Base-by-base conservation (phyloP, 768 basidiomycete genomes). In the Mycena epipterygia region DNA sequence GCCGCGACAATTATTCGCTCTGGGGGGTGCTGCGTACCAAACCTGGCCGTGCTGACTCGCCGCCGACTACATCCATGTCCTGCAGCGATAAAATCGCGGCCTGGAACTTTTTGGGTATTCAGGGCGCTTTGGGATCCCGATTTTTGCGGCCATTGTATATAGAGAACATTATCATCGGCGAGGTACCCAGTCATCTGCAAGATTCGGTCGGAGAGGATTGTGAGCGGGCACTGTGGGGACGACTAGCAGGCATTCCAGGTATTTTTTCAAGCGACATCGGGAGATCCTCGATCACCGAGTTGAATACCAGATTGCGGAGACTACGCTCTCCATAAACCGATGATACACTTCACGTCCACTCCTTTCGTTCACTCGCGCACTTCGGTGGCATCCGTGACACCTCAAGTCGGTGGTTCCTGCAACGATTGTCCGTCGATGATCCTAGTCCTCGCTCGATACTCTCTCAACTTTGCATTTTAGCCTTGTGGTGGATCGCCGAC, bases 81-180 rank as follows among this genome's bases (percentile, higher is more conserved):
- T 99, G 97, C 81, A 95, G 93, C 73, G 97, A 99, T 79, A 99
- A 99, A 81, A 92, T 99, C 46, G 95, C 95, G 0, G 82, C 88
- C 6, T 99, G 96, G 96, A 90, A 86, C 63, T 88, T 92, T 0
- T 83, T 95, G 5, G 97, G 97, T 0, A 84, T 97, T 29, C 95
- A 97, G 76, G 97, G 97, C 4, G 92, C 94, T 2, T 82, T 98
- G 55, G 88, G 88, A 3, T 86, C 90, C 7, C 81, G 68, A 19
- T 83, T 88, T 70, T 81, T 90, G 44, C 75, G 73, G 4, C 93
- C 94, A 0, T 64, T 97, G 9, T 95, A 95, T 76, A 80, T 97
- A 25, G 79, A 82, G 48, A 76, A 78, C 29, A 80, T 98, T 21
- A 82, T 96, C 61, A 83, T 99, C 3, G 95, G 96, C 2, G 95